These are phyloP conservation scores for Lantana camara DNA, from an alignment of 257 asterid species.

Conservation along the genomic window DNA sequence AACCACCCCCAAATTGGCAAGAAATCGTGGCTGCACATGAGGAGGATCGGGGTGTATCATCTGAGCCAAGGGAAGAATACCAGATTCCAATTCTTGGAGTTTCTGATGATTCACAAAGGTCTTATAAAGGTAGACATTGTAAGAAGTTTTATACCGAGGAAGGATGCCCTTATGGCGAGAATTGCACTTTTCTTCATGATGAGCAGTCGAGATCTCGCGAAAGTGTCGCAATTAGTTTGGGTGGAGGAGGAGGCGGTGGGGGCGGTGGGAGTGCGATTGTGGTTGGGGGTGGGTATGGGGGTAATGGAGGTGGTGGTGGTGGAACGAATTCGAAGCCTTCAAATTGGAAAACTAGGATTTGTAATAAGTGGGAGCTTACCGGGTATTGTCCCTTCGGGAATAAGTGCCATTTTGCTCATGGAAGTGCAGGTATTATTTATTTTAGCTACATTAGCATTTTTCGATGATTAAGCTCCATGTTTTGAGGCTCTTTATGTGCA, in stretches of 20 bases:
- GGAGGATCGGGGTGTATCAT: slow-evolving; percentile 43
- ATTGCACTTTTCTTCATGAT: slow-evolving; percentile 74
- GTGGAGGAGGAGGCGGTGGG: slow-evolving; percentile 48
- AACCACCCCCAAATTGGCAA: slow-evolving; percentile 88
- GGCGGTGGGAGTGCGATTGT: slow-evolving; percentile 14
- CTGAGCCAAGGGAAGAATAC: slow-evolving; percentile 67
- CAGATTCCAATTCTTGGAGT: slow-evolving; percentile 71
- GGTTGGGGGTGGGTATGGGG: slow-evolving; percentile 37
- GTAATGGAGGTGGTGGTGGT: slow-evolving; percentile 43
- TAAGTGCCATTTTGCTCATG: slow-evolving; percentile 97
- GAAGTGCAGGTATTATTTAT: slow-evolving; percentile 58
- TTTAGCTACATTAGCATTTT: background rate
- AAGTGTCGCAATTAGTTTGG: slow-evolving; percentile 78
- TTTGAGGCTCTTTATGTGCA: background rate
- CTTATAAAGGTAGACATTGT: slow-evolving; percentile 76
- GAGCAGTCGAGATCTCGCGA: slow-evolving; percentile 77
- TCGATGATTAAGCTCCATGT: background rate
- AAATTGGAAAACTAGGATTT: slow-evolving; percentile 92
- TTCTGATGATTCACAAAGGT: slow-evolving; percentile 62
- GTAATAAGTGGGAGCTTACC: slow-evolving; percentile 91
- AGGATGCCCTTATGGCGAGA: slow-evolving; percentile 87
- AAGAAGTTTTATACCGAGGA: slow-evolving; percentile 80
- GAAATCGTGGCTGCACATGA: slow-evolving; percentile 77
- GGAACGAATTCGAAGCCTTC: slow-evolving; percentile 63
- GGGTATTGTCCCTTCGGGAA: slow-evolving; percentile 92